Conservation (phyloP, 768 basidiomycete genomes). For the Suillus alpinus region DNA sequence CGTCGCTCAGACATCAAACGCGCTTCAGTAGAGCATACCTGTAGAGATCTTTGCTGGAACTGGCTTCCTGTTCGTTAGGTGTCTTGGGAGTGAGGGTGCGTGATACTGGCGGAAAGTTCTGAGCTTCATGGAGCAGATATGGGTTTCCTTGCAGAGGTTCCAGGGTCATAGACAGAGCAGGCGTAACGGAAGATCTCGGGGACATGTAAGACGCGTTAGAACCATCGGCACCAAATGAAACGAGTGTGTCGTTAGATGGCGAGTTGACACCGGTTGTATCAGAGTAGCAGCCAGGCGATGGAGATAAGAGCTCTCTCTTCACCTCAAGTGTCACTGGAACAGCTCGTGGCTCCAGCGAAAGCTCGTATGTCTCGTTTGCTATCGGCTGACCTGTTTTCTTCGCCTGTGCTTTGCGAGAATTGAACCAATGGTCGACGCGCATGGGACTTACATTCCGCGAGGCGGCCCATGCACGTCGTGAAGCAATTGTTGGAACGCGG, state of each 20-base stretch:
- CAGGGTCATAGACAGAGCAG: neutral
- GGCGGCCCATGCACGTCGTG: conserved; percentile 26
- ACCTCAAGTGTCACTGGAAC: conserved; percentile 3
- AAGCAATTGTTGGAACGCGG: conserved; percentile 26
- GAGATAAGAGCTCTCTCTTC: conserved; percentile 8
- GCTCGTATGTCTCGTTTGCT: conserved; percentile 19
- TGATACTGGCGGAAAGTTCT: neutral
- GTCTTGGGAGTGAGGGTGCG: neutral
- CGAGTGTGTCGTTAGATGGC: conserved; percentile 24
- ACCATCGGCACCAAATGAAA: neutral
- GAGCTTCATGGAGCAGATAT: neutral
- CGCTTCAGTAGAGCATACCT: neutral
- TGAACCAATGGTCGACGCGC: conserved; percentile 26
- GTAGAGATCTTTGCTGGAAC: neutral
- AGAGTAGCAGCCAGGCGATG: neutral
- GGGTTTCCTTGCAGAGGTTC: neutral
- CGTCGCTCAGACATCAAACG: neutral
- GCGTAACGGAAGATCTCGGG: neutral
- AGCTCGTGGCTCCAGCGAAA: conserved; percentile 10
- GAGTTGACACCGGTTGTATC: conserved; percentile 7
- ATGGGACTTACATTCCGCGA: conserved; percentile 18
- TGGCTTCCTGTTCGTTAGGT: neutral
- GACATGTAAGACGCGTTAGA: neutral
- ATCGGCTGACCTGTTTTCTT: conserved; percentile 22
- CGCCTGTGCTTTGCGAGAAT: conserved; percentile 20